Evolutionary conservation across 345 rosid genomes (phyloP).

Genomic region (Citrus cavaleriei): DNA sequence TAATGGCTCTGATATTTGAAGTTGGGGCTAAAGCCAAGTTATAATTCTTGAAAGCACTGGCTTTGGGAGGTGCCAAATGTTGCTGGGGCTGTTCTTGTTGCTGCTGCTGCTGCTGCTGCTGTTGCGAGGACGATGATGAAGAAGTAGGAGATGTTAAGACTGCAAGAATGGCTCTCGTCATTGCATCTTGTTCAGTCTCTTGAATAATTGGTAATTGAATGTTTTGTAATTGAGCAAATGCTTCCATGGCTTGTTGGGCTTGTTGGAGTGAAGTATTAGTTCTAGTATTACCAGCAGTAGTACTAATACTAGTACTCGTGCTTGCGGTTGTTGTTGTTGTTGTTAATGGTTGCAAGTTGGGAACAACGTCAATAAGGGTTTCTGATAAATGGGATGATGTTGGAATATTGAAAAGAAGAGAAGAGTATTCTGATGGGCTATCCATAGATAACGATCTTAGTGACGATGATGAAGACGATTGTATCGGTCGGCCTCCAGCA

Average conservation of each 20-base stretch:
- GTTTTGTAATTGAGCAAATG: conserved; percentile 20
- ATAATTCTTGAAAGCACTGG: conserved; percentile 52
- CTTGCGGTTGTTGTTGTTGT: conserved; percentile 10
- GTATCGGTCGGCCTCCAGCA: conserved; percentile 20
- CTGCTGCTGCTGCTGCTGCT: conserved; percentile 1
- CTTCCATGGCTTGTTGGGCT: conserved; percentile 45
- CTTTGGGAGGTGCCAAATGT: not conserved
- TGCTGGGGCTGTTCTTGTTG: too few relatives aligned
- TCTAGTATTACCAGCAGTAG: not conserved
- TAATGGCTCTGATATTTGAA: conserved; percentile 1
- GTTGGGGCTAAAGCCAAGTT: conserved; percentile 5
- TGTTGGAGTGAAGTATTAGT: conserved; percentile 25
- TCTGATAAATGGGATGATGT: conserved; percentile 24
- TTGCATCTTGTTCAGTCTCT: conserved; percentile 47
- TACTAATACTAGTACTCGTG: not conserved
- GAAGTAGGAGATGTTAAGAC: conserved; percentile 62
- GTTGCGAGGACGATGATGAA: conserved; percentile 28
- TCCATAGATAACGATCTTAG: conserved; percentile 57
- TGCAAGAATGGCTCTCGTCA: conserved; percentile 66
- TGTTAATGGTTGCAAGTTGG: conserved; percentile 11
- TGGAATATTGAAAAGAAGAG: conserved; percentile 50
- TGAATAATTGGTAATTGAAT: conserved; percentile 25
- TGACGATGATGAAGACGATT: conserved; percentile 73
- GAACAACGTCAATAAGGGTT: not conserved
- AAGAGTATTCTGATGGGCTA: conserved; percentile 52